Evolutionary conservation across 2,329 filamentous ascomycete genomes (phyloP), one percentile per base, ranked within the genome.

Genomic region (Fusarium pseudoanthophilum): DNA sequence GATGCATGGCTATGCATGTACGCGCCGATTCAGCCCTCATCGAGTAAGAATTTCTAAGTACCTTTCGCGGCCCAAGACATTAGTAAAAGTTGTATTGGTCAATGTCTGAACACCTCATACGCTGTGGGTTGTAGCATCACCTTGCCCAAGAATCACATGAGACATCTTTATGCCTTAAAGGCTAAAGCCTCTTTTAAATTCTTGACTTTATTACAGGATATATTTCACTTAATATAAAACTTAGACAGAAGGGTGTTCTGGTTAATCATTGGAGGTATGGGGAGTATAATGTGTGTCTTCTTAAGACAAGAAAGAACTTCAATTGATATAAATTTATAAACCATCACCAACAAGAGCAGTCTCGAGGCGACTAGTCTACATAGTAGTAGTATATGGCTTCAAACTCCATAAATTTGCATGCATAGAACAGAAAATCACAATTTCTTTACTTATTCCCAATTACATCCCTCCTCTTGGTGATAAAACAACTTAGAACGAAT

Each of bases 371-470:
- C 37, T 51, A 26, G 26, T 26, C 26, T 26, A 42, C 26, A 51
- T 64, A 39, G 6, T 39, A 66, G 49, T 63, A 63, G n/a, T 71
- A 60, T 48, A 73, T 59, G 26, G 28, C 52, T 60, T 65, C 39
- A 55, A 55, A 69, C 72, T 70, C 72, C 59, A 42, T 46, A 72
- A 55, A 43, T 61, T 46, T 67, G 58, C 46, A 52, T 57, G 53
- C 32, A 52, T 30, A 62, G 48, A 70, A 72, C 24, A 69, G 42
- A 49, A 65, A 48, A 51, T 43, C 21, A 34, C 64, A 32, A 24
- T 43, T 42, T 32, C 42, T 37, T 60, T 48, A 13, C 28, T 49
- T 15, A 24, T 45, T 42, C 26, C 49, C 28, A 56, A 69, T 55
- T 48, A 57, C 8, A 40, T 30, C 18, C 65, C 51, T 71, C 71